A percentile compares a stretch with the other conserved stretches of the same genome.
phyloP scores from a whole-genome alignment of 164 flowering plant genomes.

The Buxus sempervirens region DNA sequence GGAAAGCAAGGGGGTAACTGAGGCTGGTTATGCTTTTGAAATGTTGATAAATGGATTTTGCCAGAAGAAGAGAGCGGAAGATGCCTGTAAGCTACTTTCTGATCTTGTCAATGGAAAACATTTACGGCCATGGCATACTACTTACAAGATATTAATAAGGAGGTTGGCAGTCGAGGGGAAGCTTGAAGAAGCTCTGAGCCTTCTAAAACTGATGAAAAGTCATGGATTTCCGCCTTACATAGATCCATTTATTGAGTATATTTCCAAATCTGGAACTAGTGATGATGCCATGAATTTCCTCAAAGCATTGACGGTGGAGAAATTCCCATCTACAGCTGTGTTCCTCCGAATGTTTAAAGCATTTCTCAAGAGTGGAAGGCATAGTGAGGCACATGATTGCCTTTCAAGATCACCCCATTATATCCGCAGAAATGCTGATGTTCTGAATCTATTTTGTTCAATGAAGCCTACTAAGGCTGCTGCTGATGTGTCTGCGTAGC shows the following conservation, averaged over 20 bases:
- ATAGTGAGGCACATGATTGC: conserved; percentile 57
- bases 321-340: conserved; percentile 53
- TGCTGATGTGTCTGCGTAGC: conserved; percentile 30
- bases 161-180: conserved; percentile 44
- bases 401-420: conserved; percentile 58
- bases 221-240: conserved; percentile 70
- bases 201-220: conserved; percentile 58
- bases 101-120: conserved; percentile 36
- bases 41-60: conserved; percentile 49
- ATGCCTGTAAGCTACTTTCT: conserved; percentile 45
- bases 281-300: conserved; percentile 58
- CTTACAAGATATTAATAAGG: conserved; percentile 49
- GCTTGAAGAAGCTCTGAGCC: conserved; percentile 51
- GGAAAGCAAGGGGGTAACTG: conserved; percentile 30
- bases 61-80: conserved; percentile 33
- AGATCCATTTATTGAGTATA: conserved; percentile 48
- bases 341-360: conserved; percentile 55
- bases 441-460: conserved; percentile 57
- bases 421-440: conserved; percentile 69
- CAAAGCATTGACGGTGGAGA: conserved; percentile 54
- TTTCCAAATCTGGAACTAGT: conserved; percentile 56
- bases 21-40: conserved; percentile 49
- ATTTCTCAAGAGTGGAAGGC: conserved; percentile 55
- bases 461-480: conserved; percentile 27
- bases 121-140: conserved; percentile 49